A percentile compares a stretch with the other conserved stretches of the same genome.
These are phyloP conservation scores for Leccinum pachyderme DNA, from an alignment of 1,284 basidiomycete genomes.

Conservation along the genomic window DNA sequence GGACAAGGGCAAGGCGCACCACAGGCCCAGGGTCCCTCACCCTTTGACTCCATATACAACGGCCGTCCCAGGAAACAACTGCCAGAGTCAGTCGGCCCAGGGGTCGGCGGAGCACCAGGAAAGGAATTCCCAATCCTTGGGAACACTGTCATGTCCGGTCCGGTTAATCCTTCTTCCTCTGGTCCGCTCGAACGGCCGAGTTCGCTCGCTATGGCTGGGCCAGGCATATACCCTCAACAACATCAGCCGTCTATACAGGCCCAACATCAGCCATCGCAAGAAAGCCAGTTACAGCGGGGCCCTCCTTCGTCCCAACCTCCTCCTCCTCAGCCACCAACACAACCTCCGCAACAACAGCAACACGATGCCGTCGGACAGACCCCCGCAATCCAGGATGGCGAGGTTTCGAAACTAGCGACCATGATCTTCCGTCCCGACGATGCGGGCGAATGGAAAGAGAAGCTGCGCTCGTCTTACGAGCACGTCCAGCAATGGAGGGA, in stretches of 20 bases:
- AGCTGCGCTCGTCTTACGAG: slow-evolving; percentile 60
- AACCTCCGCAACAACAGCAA: slow-evolving; percentile 33
- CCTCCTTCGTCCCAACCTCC: slow-evolving; percentile 23
- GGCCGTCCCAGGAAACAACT: slow-evolving; percentile 75
- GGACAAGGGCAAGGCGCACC: slow-evolving; percentile 17
- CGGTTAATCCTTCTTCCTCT: slow-evolving; percentile 30
- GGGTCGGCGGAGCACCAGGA: slow-evolving; percentile 30
- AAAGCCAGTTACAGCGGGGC: slow-evolving; percentile 20
- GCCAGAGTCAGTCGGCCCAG: slow-evolving; percentile 49
- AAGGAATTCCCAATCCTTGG: slow-evolving; percentile 72
- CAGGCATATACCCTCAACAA: slow-evolving; percentile 42
- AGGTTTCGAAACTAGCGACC: slow-evolving; percentile 54
- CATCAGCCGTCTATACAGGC: slow-evolving; percentile 27
- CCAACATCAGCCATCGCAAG: slow-evolving; percentile 26
- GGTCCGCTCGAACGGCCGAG: slow-evolving; percentile 52
- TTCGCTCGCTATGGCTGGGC: slow-evolving; percentile 40
- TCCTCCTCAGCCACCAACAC: slow-evolving; percentile 24
- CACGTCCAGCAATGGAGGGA: slow-evolving; percentile 50
- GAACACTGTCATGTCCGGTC: slow-evolving; percentile 48
- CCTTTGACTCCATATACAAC: slow-evolving; percentile 73
- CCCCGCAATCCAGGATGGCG: slow-evolving; percentile 19
- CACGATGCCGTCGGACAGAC: slow-evolving; percentile 17
- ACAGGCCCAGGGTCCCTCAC: slow-evolving; percentile 37
- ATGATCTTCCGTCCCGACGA: slow-evolving; percentile 87
- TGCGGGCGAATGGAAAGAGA: slow-evolving; percentile 81